These are phyloP conservation scores for Cardamine occulta DNA, from an alignment of 345 rosid genomes.

Conservation along the genomic window DNA sequence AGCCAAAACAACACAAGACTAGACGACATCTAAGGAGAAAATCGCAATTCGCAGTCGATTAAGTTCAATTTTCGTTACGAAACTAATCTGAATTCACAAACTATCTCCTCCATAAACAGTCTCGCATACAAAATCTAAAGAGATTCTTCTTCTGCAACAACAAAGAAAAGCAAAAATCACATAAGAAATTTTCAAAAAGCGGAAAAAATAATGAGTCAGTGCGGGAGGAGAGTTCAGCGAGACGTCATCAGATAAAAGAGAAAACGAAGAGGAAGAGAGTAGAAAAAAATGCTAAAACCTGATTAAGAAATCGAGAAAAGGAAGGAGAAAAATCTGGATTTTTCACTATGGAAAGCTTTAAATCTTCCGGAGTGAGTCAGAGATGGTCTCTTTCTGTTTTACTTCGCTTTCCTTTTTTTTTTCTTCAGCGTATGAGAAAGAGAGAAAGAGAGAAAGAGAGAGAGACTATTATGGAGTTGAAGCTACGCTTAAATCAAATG, in stretches of 20 bases:
- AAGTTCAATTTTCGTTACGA: slow-evolving; percentile 8
- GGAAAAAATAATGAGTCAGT: slow-evolving; percentile 27
- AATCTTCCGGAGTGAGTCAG: slow-evolving; percentile 47
- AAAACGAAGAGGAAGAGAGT: not conserved
- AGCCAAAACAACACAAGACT: not conserved
- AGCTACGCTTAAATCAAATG: slow-evolving; percentile 46
- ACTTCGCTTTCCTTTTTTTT: slow-evolving; percentile 34
- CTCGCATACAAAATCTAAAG: slow-evolving; percentile 26
- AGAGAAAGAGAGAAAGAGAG: slow-evolving; percentile 34
- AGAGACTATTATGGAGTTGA: slow-evolving; percentile 43
- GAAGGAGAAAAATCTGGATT: slow-evolving; percentile 16
- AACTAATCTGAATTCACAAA: slow-evolving; percentile 14
- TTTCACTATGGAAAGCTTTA: slow-evolving; percentile 7
- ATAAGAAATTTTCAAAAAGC: not conserved
- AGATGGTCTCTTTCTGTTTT: slow-evolving; percentile 40
- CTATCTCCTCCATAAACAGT: not conserved
- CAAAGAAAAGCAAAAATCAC: not conserved
- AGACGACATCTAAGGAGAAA: slow-evolving; percentile 18
- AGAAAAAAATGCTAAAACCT: slow-evolving; percentile 16
- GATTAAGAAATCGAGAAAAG: slow-evolving; percentile 15
- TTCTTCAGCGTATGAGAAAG: slow-evolving; percentile 9
- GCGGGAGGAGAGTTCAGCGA: not conserved
- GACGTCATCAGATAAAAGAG: not conserved
- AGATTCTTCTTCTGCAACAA: slow-evolving; percentile 29
- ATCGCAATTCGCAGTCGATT: not conserved